Conservation (phyloP, 1,139 yeast genomes). For the Hanseniaspora gamundiae region DNA sequence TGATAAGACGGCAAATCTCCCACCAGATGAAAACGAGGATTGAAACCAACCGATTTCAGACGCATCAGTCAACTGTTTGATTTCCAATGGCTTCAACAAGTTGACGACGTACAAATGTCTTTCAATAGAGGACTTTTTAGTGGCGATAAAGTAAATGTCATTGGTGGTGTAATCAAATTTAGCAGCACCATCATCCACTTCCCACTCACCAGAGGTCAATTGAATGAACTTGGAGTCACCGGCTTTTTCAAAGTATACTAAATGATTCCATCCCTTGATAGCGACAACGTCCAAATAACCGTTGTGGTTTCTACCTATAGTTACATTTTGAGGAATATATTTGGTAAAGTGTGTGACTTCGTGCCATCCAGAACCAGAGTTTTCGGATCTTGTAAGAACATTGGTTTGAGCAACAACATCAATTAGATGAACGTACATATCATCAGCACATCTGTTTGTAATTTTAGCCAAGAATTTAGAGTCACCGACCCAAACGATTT, state of each 20-base stretch:
- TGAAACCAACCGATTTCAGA: constrained; percentile 51
- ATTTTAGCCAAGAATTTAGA: constrained; percentile 47
- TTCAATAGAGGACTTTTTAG: constrained; percentile 47
- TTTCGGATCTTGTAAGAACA: constrained; percentile 32
- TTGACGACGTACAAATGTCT: constrained; percentile 47
- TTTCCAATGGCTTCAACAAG: constrained; percentile 29
- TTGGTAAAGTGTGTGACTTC: constrained; percentile 69
- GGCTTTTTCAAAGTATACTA: constrained; percentile 57
- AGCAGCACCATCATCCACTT: constrained; percentile 50
- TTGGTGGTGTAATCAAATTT: constrained; percentile 46
- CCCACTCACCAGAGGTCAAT: constrained; percentile 60
- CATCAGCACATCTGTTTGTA: constrained; percentile 63
- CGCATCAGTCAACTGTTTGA: constrained; percentile 42
- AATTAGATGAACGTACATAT: constrained; percentile 44
- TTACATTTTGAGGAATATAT: constrained; percentile 49
- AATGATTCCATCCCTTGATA: constrained; percentile 50
- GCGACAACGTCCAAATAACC: constrained; percentile 73
- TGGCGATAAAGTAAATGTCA: constrained; percentile 54
- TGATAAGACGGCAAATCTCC: constrained; percentile 45
- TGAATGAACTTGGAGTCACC: constrained; percentile 35
- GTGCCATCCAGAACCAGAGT: constrained; percentile 53
- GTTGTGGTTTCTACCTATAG: constrained; percentile 29
- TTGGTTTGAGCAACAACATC: constrained; percentile 26
- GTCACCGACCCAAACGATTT: constrained; percentile 61
- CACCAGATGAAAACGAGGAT: constrained; percentile 58